phyloP scores from a whole-genome alignment of 257 asterid genomes.

The Striga asiatica region DNA sequence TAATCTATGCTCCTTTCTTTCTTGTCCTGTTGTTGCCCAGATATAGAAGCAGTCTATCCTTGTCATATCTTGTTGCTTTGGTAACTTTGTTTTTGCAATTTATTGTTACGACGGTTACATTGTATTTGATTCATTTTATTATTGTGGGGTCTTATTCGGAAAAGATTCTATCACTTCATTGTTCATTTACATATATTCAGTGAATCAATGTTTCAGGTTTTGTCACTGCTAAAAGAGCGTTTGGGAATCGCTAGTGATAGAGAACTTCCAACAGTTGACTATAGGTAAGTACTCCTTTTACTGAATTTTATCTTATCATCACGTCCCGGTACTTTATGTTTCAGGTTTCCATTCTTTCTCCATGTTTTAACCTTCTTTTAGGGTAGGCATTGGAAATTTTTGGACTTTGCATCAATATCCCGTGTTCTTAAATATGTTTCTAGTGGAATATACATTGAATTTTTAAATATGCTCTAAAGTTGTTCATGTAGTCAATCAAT shows the following conservation, averaged over 20 bases:
- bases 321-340: not conserved
- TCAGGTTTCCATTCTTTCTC: slow-evolving; percentile 9
- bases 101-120: not conserved
- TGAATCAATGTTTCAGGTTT: slow-evolving; percentile 47
- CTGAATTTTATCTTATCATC: not conserved
- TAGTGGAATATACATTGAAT: not conserved
- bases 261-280: slow-evolving; percentile 74
- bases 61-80: too few species aligned
- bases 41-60: not conserved
- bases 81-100: slow-evolving; percentile 3
- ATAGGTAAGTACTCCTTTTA: slow-evolving; percentile 36
- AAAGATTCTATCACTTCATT: not conserved
- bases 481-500: slow-evolving; percentile 8
- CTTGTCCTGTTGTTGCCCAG: not conserved
- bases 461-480: not conserved
- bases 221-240: slow-evolving; percentile 77
- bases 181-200: slow-evolving; percentile 21
- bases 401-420: slow-evolving; percentile 5
- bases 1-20: not conserved
- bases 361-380: not conserved
- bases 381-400: slow-evolving; percentile 1
- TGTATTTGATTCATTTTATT: not conserved
- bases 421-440: slow-evolving; percentile 3
- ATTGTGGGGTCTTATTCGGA: not conserved
- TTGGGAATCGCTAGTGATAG: slow-evolving; percentile 47